Conservation (phyloP, 2,329 filamentous ascomycete species). For the Endothia cerciana region DNA sequence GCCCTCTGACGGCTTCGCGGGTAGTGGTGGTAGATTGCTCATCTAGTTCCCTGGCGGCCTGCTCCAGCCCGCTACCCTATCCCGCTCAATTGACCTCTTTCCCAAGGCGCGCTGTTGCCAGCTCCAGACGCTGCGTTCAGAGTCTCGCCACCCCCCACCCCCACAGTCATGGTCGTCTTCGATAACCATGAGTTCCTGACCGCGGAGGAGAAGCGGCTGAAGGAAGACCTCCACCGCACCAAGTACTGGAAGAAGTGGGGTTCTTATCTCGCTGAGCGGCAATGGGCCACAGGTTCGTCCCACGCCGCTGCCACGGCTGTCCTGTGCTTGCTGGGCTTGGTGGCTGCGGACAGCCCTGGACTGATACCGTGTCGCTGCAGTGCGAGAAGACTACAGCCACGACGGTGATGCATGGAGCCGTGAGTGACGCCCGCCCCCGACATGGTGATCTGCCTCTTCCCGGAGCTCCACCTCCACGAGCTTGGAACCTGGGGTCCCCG, state of each 20-base stretch:
- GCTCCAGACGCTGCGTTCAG: not conserved
- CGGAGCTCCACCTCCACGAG: slow-evolving; percentile 23
- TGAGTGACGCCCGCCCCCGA: slow-evolving; percentile 54
- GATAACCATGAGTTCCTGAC: slow-evolving; percentile 86
- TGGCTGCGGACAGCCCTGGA: not conserved
- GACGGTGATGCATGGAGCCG: slow-evolving; percentile 96
- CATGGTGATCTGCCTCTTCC: slow-evolving; percentile 14
- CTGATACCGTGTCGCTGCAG: slow-evolving; percentile 47
- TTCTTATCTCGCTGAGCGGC: slow-evolving; percentile 88
- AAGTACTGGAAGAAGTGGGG: slow-evolving; percentile 99
- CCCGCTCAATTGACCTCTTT: not conserved
- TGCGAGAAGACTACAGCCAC: slow-evolving; percentile 87
- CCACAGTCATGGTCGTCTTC: slow-evolving; percentile 77
- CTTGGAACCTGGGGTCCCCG: slow-evolving; percentile 24
- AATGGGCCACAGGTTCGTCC: slow-evolving; percentile 86
- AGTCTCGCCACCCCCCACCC: not conserved
- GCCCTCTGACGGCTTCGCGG: not conserved
- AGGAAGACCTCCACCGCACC: slow-evolving; percentile 77
- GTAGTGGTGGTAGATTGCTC: not conserved
- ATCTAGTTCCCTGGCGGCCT: not conserved
- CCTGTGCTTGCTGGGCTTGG: slow-evolving; percentile 25
- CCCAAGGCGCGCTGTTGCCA: not conserved
- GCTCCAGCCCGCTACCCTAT: not conserved
- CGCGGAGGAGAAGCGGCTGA: slow-evolving; percentile 87
- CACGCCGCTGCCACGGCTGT: slow-evolving; percentile 23